Conservation (phyloP, 2,329 filamentous ascomycete genomes). For the Colletotrichum lupini region DNA sequence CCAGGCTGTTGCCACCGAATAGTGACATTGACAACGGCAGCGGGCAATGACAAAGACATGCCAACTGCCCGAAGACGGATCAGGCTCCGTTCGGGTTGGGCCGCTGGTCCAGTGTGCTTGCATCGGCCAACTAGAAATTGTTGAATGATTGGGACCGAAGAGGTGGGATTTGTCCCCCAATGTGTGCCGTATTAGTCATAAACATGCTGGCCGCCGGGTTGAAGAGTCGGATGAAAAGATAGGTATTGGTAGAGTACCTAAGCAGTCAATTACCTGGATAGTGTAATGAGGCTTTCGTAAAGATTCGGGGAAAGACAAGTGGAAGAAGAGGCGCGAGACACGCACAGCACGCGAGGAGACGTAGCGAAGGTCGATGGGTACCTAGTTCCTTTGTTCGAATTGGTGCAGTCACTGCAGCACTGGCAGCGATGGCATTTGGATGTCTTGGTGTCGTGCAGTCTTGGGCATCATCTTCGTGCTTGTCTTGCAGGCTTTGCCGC, state of each 20-base stretch:
- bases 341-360: constrained; percentile 11
- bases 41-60: not conserved
- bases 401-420: constrained; percentile 1
- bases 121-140: constrained; percentile 8
- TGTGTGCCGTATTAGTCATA: not conserved
- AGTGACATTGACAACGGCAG: not conserved
- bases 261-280: too few species aligned
- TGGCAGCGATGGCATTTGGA: not conserved
- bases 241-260: not conserved
- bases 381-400: constrained; percentile 14
- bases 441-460: constrained; percentile 9
- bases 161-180: not conserved
- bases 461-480: too few species aligned
- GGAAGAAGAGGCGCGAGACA: not conserved
- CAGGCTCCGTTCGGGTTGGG: constrained; percentile 3
- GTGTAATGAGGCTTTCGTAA: not conserved
- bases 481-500: not conserved
- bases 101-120: constrained; percentile 9
- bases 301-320: not conserved
- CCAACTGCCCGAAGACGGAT: constrained; percentile 8
- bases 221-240: not conserved
- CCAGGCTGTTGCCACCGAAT: not conserved
- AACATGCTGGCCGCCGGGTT: not conserved
- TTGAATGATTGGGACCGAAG: constrained; percentile 11
- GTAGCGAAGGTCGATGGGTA: not conserved